These are phyloP conservation scores for Lolium rigidum DNA, from an alignment of 176 grass and related monocot species.

Conservation along the genomic window DNA sequence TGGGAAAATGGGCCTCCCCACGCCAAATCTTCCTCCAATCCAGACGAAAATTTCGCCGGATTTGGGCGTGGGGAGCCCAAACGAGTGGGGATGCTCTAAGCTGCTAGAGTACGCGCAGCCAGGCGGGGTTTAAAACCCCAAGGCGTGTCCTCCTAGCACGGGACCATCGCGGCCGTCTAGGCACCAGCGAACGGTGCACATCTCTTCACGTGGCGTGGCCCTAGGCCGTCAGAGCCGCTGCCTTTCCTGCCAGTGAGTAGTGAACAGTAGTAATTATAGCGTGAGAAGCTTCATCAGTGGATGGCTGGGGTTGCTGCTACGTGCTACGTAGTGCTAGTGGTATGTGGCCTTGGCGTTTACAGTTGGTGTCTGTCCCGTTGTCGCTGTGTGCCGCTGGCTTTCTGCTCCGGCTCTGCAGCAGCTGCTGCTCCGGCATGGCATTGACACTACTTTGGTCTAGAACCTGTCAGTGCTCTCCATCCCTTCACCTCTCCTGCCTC, in stretches of 20 bases:
- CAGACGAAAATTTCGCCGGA: too few relatives aligned
- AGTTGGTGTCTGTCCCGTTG: conserved; percentile 31
- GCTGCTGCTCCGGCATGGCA: conserved; percentile 36
- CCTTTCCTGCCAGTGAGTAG: not conserved
- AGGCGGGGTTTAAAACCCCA: conserved; percentile 39
- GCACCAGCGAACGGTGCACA: conserved; percentile 46
- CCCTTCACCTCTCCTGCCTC: not conserved
- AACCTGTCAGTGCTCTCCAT: conserved; percentile 49
- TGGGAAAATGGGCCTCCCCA: too few relatives aligned
- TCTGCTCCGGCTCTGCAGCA: not conserved
- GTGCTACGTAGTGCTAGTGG: not conserved
- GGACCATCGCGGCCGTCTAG: conserved; percentile 49
- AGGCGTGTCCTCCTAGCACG: conserved; percentile 19
- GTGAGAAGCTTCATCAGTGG: conserved; percentile 49
- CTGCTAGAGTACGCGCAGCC: not conserved
- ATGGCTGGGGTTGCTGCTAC: not conserved
- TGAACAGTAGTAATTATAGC: conserved; percentile 8
- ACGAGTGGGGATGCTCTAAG: too few relatives aligned
- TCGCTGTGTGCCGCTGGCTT: conserved; percentile 31
- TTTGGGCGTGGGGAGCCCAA: too few relatives aligned
- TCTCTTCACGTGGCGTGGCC: conserved; percentile 24
- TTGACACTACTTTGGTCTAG: conserved; percentile 47
- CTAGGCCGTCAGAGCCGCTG: conserved; percentile 22
- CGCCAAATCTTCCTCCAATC: too few relatives aligned
- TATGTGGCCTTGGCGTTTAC: conserved; percentile 39